Percentiles rank a stretch among this genome's conserved stretches.
Evolutionary conservation across 108 stramenopile species (phyloP).

Genomic region (Hondaea fermentalgiana): DNA sequence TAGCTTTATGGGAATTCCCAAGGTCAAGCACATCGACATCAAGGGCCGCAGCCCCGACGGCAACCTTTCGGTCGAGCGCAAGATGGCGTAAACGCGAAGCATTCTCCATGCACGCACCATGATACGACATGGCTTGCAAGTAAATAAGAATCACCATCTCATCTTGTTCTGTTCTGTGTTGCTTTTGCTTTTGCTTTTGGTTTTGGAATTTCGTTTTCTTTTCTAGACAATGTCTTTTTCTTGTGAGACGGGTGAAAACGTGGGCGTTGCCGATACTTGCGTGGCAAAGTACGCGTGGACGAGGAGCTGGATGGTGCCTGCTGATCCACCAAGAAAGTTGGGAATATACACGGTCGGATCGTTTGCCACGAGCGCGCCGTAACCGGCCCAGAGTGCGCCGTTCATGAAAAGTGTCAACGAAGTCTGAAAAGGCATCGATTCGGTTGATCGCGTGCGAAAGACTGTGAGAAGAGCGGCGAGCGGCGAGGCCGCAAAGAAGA

Average conservation of each 20-base stretch:
- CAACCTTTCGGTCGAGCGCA: background rate
- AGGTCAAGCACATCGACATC: conserved; percentile 2
- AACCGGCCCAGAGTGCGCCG: background rate
- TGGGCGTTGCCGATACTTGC: background rate
- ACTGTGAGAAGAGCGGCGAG: background rate
- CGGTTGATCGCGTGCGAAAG: background rate
- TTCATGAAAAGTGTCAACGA: background rate
- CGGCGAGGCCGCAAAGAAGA: background rate
- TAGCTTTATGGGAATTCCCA: background rate
- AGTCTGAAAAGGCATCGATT: background rate
- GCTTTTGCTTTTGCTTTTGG: background rate
- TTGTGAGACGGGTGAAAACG: too few relatives aligned
- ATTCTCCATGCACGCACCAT: background rate
- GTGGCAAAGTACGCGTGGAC: background rate
- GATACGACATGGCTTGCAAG: too few relatives aligned
- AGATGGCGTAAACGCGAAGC: background rate
- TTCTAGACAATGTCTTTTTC: background rate
- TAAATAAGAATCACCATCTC: background rate
- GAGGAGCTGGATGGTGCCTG: background rate
- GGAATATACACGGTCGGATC: background rate
- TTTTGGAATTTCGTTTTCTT: background rate
- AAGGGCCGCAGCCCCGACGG: conserved; percentile 3
- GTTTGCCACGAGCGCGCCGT: background rate
- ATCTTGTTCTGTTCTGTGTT: background rate
- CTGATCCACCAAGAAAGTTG: background rate